phyloP scores from a whole-genome alignment of 176 grass and related monocot genomes.

The Oropetium thomaeum region DNA sequence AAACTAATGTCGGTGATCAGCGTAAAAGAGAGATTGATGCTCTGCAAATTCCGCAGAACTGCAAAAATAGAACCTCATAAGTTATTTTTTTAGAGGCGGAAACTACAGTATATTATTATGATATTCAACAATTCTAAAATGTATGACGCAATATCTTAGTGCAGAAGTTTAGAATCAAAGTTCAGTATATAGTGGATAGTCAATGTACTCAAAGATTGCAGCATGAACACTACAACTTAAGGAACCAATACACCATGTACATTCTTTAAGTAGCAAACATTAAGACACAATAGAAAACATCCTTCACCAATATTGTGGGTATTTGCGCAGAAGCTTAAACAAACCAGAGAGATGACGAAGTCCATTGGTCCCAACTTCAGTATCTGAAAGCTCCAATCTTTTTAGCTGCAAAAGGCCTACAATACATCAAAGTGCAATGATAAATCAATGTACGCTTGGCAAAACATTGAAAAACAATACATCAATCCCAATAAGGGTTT shows the following conservation, averaged over 20 bases:
- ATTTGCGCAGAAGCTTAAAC: slow-evolving; percentile 39
- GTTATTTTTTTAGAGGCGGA: not conserved
- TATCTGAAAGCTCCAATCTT: slow-evolving; percentile 89
- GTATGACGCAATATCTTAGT: not conserved
- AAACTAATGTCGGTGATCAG: slow-evolving; percentile 70
- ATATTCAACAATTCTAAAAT: not conserved
- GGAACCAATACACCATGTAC: not conserved
- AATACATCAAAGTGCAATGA: slow-evolving; percentile 31
- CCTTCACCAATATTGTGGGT: not conserved
- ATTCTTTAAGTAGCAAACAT: not conserved
- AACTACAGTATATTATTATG: slow-evolving; percentile 2
- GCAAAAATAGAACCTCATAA: slow-evolving; percentile 14
- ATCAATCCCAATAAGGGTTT: not conserved
- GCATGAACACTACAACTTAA: not conserved
- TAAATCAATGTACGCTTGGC: slow-evolving; percentile 11
- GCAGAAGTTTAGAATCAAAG: not conserved
- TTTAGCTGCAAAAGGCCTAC: slow-evolving; percentile 70
- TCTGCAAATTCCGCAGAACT: slow-evolving; percentile 75
- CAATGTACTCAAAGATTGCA: slow-evolving; percentile 1
- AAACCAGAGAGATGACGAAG: slow-evolving; percentile 88
- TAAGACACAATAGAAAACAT: not conserved
- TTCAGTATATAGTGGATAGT: not conserved
- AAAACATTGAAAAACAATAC: not conserved
- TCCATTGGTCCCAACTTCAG: slow-evolving; percentile 82
- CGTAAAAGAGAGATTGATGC: slow-evolving; percentile 88